Evolutionary conservation across 163 green algal species (phyloP).

Genomic region (Picocystis sp.): DNA sequence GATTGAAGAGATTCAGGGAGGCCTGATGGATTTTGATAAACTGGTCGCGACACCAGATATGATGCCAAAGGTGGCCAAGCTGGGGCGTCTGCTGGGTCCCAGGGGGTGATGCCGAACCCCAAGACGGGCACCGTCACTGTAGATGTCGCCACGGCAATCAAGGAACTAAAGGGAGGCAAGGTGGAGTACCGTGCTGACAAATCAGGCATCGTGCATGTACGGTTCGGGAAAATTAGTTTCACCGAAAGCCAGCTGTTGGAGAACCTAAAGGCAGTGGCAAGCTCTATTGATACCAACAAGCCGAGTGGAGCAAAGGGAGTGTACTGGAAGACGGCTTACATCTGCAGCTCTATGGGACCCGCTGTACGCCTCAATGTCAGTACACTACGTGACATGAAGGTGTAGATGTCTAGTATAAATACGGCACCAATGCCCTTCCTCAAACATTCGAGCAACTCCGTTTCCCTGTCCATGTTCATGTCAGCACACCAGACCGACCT

Average conservation of each 20-base stretch:
- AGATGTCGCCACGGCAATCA: conserved; percentile 71
- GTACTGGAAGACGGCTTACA: conserved; percentile 87
- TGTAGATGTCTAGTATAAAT: too few relatives aligned
- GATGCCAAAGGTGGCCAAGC: conserved; percentile 98
- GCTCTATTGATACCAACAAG: conserved; percentile 82
- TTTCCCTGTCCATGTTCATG: too few relatives aligned
- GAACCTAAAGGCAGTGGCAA: conserved; percentile 88
- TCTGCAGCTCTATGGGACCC: conserved; percentile 92
- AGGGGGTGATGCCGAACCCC: conserved; percentile 96
- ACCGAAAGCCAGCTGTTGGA: conserved; percentile 58
- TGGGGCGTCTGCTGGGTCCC: conserved; percentile 83
- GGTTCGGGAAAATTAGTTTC: conserved; percentile 85
- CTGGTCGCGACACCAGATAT: conserved; percentile 96
- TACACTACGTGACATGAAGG: conserved; percentile 33
- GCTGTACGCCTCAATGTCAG: conserved; percentile 55
- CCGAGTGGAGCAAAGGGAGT: conserved; percentile 81
- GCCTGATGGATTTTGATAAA: conserved; percentile 98
- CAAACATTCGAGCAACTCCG: too few relatives aligned
- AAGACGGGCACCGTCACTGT: conserved; percentile 94
- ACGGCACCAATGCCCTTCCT: too few relatives aligned
- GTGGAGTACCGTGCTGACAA: conserved; percentile 98
- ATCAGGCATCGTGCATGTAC: conserved; percentile 88
- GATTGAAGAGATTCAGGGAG: conserved; percentile 80
- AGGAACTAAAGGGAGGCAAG: conserved; percentile 97
- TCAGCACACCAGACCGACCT: too few relatives aligned